Percentiles rank a stretch among this genome's conserved stretches.
Conservation (phyloP, 495 filamentous ascomycete genomes). For the Tuber indicum region DNA sequence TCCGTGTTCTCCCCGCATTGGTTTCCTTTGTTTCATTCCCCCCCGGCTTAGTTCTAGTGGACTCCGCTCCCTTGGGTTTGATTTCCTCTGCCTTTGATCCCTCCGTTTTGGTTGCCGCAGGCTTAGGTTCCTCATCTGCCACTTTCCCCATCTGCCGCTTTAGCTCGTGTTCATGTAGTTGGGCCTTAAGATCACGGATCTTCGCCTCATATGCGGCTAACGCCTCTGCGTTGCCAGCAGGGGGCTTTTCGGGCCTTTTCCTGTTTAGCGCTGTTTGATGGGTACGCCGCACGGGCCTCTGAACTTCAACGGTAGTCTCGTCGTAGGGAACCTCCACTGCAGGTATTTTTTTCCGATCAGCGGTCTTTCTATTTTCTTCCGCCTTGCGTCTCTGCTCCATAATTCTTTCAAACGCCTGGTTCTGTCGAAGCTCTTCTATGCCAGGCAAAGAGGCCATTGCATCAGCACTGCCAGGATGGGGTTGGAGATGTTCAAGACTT, state of each 20-base stretch:
- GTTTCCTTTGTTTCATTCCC: background rate
- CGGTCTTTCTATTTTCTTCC: background rate
- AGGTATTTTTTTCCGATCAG: background rate
- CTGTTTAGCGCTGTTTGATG: background rate
- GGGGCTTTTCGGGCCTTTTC: background rate
- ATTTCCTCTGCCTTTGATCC: background rate
- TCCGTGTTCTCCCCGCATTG: background rate
- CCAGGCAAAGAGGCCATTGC: background rate
- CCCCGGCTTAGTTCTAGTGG: too few species aligned
- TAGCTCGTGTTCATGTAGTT: background rate
- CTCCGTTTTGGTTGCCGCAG: background rate
- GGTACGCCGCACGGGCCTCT: background rate
- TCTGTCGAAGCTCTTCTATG: background rate
- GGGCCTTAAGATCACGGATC: background rate
- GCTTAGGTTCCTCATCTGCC: background rate
- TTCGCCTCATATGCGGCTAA: background rate
- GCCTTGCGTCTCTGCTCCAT: background rate
- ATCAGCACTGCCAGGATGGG: background rate
- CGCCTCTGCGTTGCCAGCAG: background rate
- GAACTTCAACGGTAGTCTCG: background rate
- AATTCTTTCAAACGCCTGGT: background rate
- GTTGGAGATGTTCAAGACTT: background rate
- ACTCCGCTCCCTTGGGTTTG: background rate
- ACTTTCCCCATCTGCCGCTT: background rate
- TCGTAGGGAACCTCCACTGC: background rate